Base-by-base conservation (phyloP, 2,329 filamentous ascomycete genomes). In the Colletotrichum spinosum region DNA sequence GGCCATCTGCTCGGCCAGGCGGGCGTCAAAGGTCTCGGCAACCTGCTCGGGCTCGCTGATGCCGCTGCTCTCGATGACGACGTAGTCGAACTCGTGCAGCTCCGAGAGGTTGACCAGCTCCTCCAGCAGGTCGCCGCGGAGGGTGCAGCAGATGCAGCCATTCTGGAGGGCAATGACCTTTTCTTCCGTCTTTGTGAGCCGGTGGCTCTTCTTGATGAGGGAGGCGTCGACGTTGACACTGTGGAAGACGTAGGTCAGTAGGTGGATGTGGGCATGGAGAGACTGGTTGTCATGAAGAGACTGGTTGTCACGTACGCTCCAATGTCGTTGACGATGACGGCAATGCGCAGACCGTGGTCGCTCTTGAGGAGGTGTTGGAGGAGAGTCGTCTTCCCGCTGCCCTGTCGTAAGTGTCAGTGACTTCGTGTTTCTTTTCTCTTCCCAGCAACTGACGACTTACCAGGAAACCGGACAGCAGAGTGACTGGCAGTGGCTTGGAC, bases 1-100 rank as follows among this genome's bases (percentile, higher is more conserved):
- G 44, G 75, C 73, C 74, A 83, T 82, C 59, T 82, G 79, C 54
- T 84, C 81, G 2, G 81, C 83, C 71, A 84, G 83, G 45, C 82
- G 84, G 6, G 82, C 77, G 39, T 90, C 89, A 70, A 92, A 92
- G 0, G 89, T 92, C 79, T 92, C 90, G 0, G 90, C 90, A 0
- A 93, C 90, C 70, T 92, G 90, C 77, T 91, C 88, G 0, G 88
- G 90, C 74, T 92, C 89, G 69, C 89, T 92, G 68, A 92, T 91
- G 0, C 90, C 89, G 2, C 85, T 90, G 72, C 88, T 91, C 74
- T 92, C 90, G 46, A 92, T 90, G 44, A 92, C 80, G 34, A 92
- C 86, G 73, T 93, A 92, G 73, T 93, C 89, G 42, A 92, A 89
- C 54, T 84, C 79, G 15, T 87, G 83, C 1, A 87, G 81, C 71